Percentiles rank a stretch among this genome's conserved stretches.
phyloP scores from a whole-genome alignment of 371 early-diverging fungal genomes.

The Zancudomyces culisetae region DNA sequence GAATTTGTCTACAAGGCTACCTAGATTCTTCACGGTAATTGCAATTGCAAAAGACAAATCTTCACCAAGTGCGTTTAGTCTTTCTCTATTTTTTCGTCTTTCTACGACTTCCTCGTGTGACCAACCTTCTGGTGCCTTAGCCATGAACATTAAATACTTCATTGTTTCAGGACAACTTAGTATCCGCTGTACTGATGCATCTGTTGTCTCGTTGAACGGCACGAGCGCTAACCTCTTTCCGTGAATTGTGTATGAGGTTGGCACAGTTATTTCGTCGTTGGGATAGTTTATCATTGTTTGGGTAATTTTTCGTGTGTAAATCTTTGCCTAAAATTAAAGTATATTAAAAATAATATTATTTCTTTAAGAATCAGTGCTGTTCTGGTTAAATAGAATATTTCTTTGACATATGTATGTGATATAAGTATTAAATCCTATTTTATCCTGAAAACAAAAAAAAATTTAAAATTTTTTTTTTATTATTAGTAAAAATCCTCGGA shows the following conservation, averaged over 20 bases:
- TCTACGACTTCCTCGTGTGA: conserved; percentile 4
- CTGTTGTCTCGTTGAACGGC: conserved; percentile 16
- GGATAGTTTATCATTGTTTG: not conserved
- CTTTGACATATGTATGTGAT: too few species aligned
- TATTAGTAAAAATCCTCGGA: too few species aligned
- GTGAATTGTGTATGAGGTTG: conserved; percentile 2
- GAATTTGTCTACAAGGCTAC: not conserved
- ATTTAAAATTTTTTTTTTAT: too few species aligned
- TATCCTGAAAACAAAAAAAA: too few species aligned
- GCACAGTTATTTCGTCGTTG: conserved; percentile 1
- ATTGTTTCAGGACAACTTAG: conserved; percentile 14
- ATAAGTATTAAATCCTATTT: too few species aligned
- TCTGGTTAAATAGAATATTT: too few species aligned
- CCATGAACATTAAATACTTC: conserved; percentile 15
- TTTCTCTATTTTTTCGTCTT: not conserved
- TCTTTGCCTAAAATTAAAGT: too few species aligned
- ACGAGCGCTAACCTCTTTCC: conserved; percentile 7
- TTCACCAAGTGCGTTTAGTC: not conserved
- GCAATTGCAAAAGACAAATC: not conserved
- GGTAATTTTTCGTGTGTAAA: too few species aligned
- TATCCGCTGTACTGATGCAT: conserved; percentile 7
- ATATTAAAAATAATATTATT: too few species aligned
- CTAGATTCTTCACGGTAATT: not conserved
- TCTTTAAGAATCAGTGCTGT: too few species aligned
- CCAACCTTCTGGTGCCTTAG: conserved; percentile 7